These are phyloP conservation scores for Stephanodiscus minutulus DNA, from an alignment of 108 stramenopile genomes.

Conservation along the genomic window DNA sequence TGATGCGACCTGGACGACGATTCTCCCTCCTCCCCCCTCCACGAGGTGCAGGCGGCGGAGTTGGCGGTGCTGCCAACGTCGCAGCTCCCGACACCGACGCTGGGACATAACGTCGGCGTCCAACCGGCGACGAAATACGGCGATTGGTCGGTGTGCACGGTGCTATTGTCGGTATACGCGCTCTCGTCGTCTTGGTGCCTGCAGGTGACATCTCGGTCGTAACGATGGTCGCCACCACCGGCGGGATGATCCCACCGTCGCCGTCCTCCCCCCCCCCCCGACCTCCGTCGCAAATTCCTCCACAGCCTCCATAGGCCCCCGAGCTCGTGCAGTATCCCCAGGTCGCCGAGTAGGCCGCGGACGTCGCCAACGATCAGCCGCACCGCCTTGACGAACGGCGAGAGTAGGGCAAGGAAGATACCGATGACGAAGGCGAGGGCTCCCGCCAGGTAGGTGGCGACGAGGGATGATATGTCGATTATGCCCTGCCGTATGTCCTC, in stretches of 20 bases:
- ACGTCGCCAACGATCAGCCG: conserved; percentile 34
- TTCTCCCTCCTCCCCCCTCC: not conserved
- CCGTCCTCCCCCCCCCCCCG: not conserved
- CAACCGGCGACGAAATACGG: conserved; percentile 32
- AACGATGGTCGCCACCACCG: not conserved
- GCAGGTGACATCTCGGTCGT: too few relatives aligned
- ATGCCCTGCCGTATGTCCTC: conserved; percentile 39
- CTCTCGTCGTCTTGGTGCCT: conserved; percentile 1
- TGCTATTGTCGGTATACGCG: conserved; percentile 1
- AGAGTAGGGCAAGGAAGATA: conserved; percentile 30
- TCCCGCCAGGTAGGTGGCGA: conserved; percentile 35
- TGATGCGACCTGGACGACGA: not conserved
- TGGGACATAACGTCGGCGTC: conserved; percentile 21
- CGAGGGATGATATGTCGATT: conserved; percentile 19
- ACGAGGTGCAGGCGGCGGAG: not conserved
- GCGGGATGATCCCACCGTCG: not conserved
- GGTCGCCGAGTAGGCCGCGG: conserved; percentile 23
- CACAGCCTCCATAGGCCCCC: conserved; percentile 18
- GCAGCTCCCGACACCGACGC: not conserved
- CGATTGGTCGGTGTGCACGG: not conserved
- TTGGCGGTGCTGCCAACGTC: not conserved
- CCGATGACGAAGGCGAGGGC: conserved; percentile 28
- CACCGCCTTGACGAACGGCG: conserved; percentile 26
- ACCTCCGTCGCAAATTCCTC: conserved; percentile 3
- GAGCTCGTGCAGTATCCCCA: conserved; percentile 18